These are phyloP conservation scores for Cercospora brassicicola DNA, from an alignment of 2,329 filamentous ascomycete species.

Conservation along the genomic window DNA sequence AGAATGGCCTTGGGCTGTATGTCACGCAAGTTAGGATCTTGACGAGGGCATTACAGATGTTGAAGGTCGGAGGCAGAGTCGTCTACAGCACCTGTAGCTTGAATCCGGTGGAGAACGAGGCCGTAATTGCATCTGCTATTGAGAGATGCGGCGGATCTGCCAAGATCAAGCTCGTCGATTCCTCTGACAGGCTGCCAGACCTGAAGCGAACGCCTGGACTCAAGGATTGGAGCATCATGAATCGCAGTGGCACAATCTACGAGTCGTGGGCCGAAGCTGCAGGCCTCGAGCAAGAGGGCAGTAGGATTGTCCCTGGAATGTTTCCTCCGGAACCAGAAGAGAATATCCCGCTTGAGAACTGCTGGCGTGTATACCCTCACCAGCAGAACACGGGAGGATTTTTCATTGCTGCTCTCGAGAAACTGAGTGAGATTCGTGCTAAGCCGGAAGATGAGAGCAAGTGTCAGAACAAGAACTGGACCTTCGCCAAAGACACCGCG, in stretches of 20 bases:
- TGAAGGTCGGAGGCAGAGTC: constrained; percentile 90
- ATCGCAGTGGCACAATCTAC: constrained; percentile 78
- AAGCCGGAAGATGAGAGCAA: constrained; percentile 66
- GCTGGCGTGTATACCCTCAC: constrained; percentile 92
- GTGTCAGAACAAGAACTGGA: constrained; percentile 38
- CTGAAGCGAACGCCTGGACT: constrained; percentile 77
- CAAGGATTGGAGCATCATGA: constrained; percentile 85
- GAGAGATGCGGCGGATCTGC: constrained; percentile 79
- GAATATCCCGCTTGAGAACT: constrained; percentile 77
- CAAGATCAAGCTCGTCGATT: constrained; percentile 83
- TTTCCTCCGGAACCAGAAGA: constrained; percentile 66
- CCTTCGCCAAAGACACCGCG: constrained; percentile 29
- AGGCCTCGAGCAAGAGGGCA: constrained; percentile 55
- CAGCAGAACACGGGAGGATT: constrained; percentile 95
- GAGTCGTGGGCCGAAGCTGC: constrained; percentile 71
- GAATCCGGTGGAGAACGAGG: constrained; percentile 97
- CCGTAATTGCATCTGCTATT: constrained; percentile 84
- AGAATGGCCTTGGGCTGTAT: constrained; percentile 83
- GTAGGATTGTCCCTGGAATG: constrained; percentile 78
- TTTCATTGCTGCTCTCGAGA: constrained; percentile 94
- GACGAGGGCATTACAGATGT: constrained; percentile 87
- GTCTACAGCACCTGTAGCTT: constrained; percentile 99
- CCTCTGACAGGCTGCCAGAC: constrained; percentile 71
- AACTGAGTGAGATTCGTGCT: constrained; percentile 79
- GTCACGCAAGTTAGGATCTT: constrained; percentile 85